These are phyloP conservation scores for Monosporascus sp. DNA, from an alignment of 2,329 filamentous ascomycete genomes.

Conservation along the genomic window DNA sequence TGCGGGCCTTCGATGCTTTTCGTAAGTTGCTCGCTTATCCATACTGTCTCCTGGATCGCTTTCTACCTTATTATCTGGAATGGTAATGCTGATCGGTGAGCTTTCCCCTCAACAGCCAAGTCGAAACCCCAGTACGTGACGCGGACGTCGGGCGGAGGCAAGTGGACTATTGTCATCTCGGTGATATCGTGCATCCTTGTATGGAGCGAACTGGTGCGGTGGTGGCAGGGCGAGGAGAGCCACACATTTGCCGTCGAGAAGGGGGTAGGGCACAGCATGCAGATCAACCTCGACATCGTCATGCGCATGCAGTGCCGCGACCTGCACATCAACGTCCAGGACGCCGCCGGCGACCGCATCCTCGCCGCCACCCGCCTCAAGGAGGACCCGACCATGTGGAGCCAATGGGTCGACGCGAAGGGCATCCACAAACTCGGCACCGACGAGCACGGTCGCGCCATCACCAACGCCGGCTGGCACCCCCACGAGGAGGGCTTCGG, in stretches of 20 bases:
- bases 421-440: conserved; percentile 57
- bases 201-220: conserved; percentile 70
- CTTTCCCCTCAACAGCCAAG: conserved; percentile 60
- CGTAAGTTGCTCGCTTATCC: conserved; percentile 51
- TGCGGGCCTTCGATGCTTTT: conserved; percentile 94
- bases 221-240: conserved; percentile 78
- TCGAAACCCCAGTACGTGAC: conserved; percentile 90
- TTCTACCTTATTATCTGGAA: too few relatives aligned
- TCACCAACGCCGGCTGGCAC: conserved; percentile 55
- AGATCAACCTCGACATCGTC: conserved; percentile 94
- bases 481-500: conserved; percentile 63
- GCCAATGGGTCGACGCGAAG: conserved; percentile 69
- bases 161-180: conserved; percentile 84
- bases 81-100: background rate
- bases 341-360: conserved; percentile 88
- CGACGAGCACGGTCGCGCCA: conserved; percentile 48
- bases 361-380: conserved; percentile 69
- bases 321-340: conserved; percentile 95
- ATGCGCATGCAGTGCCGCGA: conserved; percentile 81
- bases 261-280: conserved; percentile 77
- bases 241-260: conserved; percentile 95
- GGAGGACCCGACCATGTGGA: conserved; percentile 75
- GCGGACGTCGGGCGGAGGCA: conserved; percentile 77
- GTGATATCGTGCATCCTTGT: conserved; percentile 69
- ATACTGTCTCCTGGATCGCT: background rate